These are phyloP conservation scores for Candida montana DNA, from an alignment of 805 yeast genomes.

Conservation along the genomic window DNA sequence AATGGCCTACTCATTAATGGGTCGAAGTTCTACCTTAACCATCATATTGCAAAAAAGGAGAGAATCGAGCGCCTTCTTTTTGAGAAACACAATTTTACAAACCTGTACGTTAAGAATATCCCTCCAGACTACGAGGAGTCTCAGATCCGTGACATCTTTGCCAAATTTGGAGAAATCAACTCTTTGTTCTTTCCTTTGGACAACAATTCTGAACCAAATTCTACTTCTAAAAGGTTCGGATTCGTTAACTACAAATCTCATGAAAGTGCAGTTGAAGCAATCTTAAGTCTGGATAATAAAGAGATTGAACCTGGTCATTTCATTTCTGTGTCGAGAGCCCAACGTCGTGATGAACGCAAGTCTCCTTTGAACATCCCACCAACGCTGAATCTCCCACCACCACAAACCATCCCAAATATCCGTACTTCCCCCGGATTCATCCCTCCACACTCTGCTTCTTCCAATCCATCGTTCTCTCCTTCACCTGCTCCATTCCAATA, in stretches of 20 bases:
- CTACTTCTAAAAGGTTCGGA: slow-evolving; percentile 35
- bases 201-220: background rate
- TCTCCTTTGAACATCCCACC: slow-evolving; percentile 7
- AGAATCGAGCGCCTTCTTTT: slow-evolving; percentile 41
- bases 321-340: slow-evolving; percentile 40
- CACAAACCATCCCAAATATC: background rate
- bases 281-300: slow-evolving; percentile 41
- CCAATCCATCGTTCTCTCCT: background rate
- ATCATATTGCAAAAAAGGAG: slow-evolving; percentile 57
- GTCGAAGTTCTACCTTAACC: slow-evolving; percentile 41
- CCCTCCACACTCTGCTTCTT: background rate
- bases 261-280: slow-evolving; percentile 41
- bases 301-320: slow-evolving; percentile 29
- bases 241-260: slow-evolving; percentile 45
- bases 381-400: slow-evolving; percentile 1
- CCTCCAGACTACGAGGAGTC: slow-evolving; percentile 34
- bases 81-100: slow-evolving; percentile 41
- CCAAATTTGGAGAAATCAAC: slow-evolving; percentile 43
- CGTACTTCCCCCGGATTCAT: background rate
- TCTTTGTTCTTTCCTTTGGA: slow-evolving; percentile 49
- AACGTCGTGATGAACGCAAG: slow-evolving; percentile 31
- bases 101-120: slow-evolving; percentile 46
- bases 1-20: slow-evolving; percentile 38
- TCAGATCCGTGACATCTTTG: slow-evolving; percentile 37
- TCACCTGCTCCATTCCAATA: slow-evolving; percentile 1